Conservation (phyloP, 768 basidiomycete species). For the Cubamyces lactineus region DNA sequence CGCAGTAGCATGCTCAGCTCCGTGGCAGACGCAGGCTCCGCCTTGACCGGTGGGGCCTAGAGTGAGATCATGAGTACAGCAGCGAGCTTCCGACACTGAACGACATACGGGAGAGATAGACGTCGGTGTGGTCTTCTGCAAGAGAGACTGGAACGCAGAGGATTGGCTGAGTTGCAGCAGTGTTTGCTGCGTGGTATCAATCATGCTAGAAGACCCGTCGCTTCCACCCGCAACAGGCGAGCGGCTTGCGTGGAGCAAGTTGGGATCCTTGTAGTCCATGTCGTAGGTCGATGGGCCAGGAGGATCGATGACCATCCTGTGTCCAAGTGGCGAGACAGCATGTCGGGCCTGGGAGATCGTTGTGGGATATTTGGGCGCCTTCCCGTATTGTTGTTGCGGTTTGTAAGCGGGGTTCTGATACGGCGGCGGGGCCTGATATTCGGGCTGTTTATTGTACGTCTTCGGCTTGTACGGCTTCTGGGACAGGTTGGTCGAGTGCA, state of each 20-base stretch:
- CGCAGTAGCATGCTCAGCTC: conserved; percentile 8
- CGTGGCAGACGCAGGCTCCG: conserved; percentile 13
- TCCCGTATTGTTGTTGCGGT: conserved; percentile 17
- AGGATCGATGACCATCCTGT: conserved; percentile 9
- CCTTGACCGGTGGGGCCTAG: neutral
- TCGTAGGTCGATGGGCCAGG: conserved; percentile 7
- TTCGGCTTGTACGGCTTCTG: conserved; percentile 24
- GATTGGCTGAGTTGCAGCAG: conserved; percentile 26
- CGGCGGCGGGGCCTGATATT: neutral
- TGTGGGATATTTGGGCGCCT: conserved; percentile 22
- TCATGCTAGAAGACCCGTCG: neutral
- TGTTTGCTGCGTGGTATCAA: conserved; percentile 23
- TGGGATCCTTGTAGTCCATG: conserved; percentile 14
- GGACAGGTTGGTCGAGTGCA: conserved; percentile 18
- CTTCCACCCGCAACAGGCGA: conserved; percentile 3
- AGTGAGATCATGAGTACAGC: neutral
- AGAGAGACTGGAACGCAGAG: conserved; percentile 18
- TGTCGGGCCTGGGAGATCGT: conserved; percentile 15
- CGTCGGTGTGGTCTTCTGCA: conserved; percentile 10
- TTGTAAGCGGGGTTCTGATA: conserved; percentile 5
- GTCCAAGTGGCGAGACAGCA: conserved; percentile 9
- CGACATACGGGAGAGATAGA: neutral
- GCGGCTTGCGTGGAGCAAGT: neutral
- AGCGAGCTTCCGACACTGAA: neutral
- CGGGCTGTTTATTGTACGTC: conserved; percentile 15